Conservation (phyloP, 805 yeast species). For the Kodamaea laetipori region DNA sequence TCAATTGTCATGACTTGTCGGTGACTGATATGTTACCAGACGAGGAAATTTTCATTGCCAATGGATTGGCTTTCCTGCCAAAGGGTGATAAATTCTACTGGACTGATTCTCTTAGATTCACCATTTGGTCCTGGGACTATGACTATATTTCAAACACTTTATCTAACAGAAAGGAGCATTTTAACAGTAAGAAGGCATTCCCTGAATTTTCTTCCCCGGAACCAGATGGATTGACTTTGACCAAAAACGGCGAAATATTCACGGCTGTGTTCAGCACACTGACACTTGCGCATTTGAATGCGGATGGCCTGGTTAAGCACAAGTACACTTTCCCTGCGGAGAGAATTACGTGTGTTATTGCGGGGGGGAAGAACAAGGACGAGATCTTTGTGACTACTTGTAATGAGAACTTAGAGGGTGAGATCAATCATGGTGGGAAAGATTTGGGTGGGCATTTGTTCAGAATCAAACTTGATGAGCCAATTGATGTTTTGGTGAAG, state of each 20-base stretch:
- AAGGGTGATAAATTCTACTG: constrained; percentile 36
- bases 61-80: constrained; percentile 53
- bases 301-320: constrained; percentile 52
- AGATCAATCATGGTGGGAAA: constrained; percentile 46
- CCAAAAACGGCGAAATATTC: constrained; percentile 56
- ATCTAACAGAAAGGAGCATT: constrained; percentile 27
- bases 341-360: constrained; percentile 66
- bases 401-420: constrained; percentile 40
- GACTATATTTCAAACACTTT: constrained; percentile 30
- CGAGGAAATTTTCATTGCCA: constrained; percentile 53
- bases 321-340: constrained; percentile 59
- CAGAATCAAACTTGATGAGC: constrained; percentile 40
- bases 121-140: constrained; percentile 42
- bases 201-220: constrained; percentile 42
- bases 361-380: constrained; percentile 55
- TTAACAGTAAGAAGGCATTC: constrained; percentile 21
- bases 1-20: constrained; percentile 34
- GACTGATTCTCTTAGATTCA: constrained; percentile 42
- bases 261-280: constrained; percentile 67
- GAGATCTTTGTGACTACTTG: constrained; percentile 66
- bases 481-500: constrained; percentile 30
- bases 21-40: constrained; percentile 31
- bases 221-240: constrained; percentile 80
- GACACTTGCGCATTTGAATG: constrained; percentile 55
- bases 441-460: constrained; percentile 66